These are phyloP conservation scores for Coniochaeta sp. DNA, from an alignment of 2,329 filamentous ascomycete genomes.

Conservation along the genomic window DNA sequence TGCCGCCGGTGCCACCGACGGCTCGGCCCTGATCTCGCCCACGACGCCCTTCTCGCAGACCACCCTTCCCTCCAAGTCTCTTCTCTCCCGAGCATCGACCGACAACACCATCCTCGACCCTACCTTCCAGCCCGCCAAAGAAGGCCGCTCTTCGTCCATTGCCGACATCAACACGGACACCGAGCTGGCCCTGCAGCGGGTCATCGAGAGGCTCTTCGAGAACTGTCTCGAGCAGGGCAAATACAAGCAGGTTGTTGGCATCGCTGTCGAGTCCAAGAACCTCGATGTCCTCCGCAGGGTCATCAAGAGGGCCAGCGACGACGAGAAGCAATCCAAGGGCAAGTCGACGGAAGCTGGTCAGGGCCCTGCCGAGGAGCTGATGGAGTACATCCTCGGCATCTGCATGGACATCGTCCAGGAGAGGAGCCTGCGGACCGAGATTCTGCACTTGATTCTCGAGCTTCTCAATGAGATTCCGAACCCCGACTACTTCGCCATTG, in stretches of 20 bases:
- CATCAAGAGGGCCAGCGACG: slow-evolving; percentile 82
- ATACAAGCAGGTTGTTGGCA: slow-evolving; percentile 93
- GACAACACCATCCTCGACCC: slow-evolving; percentile 56
- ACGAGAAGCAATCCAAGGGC: slow-evolving; percentile 66
- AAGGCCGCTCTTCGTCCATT: slow-evolving; percentile 50
- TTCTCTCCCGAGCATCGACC: slow-evolving; percentile 76
- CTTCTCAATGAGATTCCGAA: slow-evolving; percentile 88
- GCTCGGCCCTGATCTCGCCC: slow-evolving; percentile 69
- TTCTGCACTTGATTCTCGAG: slow-evolving; percentile 85
- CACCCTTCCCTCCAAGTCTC: slow-evolving; percentile 84
- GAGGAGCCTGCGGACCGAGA: slow-evolving; percentile 73
- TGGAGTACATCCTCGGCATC: slow-evolving; percentile 93
- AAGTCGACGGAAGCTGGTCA: slow-evolving; percentile 43
- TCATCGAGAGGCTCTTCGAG: slow-evolving; percentile 88
- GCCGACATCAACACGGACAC: slow-evolving; percentile 65
- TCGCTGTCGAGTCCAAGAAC: slow-evolving; percentile 91
- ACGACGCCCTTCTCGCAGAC: slow-evolving; percentile 95
- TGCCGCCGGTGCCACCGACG: slow-evolving; percentile 57
- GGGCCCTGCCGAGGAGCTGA: slow-evolving; percentile 76
- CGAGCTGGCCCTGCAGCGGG: slow-evolving; percentile 69
- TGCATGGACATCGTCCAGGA: slow-evolving; percentile 99
- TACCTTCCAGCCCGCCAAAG: slow-evolving; percentile 47
- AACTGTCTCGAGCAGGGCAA: slow-evolving; percentile 78
- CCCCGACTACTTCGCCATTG: slow-evolving; percentile 96
- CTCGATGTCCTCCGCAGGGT: slow-evolving; percentile 79